Evolutionary conservation across 805 yeast genomes (phyloP).

Genomic region (Torulaspora quercuum): DNA sequence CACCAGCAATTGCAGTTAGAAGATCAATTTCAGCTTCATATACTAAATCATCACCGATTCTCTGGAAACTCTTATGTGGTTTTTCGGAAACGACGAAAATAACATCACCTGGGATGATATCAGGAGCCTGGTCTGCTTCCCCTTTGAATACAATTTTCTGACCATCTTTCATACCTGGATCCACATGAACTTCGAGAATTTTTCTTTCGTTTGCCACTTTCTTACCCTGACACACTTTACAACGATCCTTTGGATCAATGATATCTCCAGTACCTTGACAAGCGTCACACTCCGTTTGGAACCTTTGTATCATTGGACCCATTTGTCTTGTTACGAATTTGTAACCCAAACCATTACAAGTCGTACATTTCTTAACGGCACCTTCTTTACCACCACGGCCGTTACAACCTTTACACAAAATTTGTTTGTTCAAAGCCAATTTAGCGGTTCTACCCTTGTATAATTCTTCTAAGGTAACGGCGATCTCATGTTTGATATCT

Average conservation of each 20-base stretch:
- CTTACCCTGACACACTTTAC: slow-evolving; percentile 84
- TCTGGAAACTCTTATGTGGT: slow-evolving; percentile 75
- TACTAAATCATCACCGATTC: slow-evolving; percentile 85
- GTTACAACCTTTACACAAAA: slow-evolving; percentile 81
- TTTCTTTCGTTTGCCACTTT: slow-evolving; percentile 85
- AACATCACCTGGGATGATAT: slow-evolving; percentile 94
- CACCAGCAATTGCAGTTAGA: slow-evolving; percentile 95
- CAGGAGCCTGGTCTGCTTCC: slow-evolving; percentile 97
- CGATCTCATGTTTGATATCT: slow-evolving; percentile 85
- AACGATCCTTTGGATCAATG: slow-evolving; percentile 80
- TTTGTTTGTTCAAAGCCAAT: slow-evolving; percentile 88
- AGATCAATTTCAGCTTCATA: slow-evolving; percentile 86
- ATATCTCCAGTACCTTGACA: slow-evolving; percentile 93
- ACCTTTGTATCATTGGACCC: slow-evolving; percentile 99
- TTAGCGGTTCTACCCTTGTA: slow-evolving; percentile 93
- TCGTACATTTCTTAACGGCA: slow-evolving; percentile 76
- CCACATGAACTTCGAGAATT: slow-evolving; percentile 88
- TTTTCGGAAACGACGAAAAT: slow-evolving; percentile 87
- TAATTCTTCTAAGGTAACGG: slow-evolving; percentile 86
- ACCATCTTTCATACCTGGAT: slow-evolving; percentile 95
- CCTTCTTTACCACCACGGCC: slow-evolving; percentile 97
- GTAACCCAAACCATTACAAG: slow-evolving; percentile 90
- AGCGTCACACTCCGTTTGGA: slow-evolving; percentile 88
- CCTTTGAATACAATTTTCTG: slow-evolving; percentile 88
- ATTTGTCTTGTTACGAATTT: slow-evolving; percentile 92